phyloP scores from a whole-genome alignment of 345 rosid genomes.

The Eucalyptus viminalis region DNA sequence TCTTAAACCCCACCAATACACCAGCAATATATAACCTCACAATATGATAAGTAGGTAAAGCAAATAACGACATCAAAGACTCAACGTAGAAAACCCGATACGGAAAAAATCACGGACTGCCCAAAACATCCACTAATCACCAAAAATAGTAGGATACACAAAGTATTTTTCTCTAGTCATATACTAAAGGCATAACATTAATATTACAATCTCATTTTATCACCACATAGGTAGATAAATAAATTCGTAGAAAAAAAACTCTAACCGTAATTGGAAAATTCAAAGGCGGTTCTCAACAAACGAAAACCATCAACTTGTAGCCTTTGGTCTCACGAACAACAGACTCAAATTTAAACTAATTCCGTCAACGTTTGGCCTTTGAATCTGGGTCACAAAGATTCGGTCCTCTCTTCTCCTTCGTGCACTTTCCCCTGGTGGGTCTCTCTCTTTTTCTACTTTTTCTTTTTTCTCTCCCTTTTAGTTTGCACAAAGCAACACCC shows the following conservation, averaged over 20 bases:
- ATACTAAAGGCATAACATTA: rapidly evolving
- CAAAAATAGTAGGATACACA: rapidly evolving
- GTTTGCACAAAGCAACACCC: rapidly evolving
- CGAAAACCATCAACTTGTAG: rapidly evolving
- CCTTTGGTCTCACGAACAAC: rapidly evolving
- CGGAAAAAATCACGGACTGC: rapidly evolving
- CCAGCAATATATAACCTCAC: no score
- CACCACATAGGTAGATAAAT: rapidly evolving
- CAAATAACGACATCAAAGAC: rapidly evolving
- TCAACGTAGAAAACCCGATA: rapidly evolving
- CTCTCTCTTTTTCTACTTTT: no score
- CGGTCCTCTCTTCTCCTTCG: rapidly evolving
- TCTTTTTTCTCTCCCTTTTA: no score
- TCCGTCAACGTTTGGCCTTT: rapidly evolving
- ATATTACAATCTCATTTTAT: no score
- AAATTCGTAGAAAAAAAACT: rapidly evolving
- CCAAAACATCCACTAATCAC: rapidly evolving
- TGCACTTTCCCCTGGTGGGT: no score
- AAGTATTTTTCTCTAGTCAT: rapidly evolving
- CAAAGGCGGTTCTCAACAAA: rapidly evolving
- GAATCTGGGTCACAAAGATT: no score
- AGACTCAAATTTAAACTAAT: rapidly evolving
- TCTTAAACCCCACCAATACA: no score
- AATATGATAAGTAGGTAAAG: no score
- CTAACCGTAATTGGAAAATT: rapidly evolving